Conservation (phyloP, 129 eudicot genomes). For the Helichrysum umbraculigerum region DNA sequence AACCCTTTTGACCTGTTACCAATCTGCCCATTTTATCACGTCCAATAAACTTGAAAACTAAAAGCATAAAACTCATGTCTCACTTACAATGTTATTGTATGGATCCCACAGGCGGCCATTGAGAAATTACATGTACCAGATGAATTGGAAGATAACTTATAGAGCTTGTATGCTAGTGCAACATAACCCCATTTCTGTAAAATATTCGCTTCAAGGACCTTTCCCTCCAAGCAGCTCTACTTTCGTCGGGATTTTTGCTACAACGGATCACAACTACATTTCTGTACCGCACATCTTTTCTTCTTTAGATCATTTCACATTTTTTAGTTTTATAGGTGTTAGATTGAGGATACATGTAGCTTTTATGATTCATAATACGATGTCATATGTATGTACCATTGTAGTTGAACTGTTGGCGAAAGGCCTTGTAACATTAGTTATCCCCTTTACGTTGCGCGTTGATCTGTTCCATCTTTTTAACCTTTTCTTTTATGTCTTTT, state of each 20-base stretch:
- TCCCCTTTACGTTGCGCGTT: not conserved
- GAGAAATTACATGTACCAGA: slow-evolving; percentile 98
- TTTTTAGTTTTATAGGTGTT: slow-evolving; percentile 14
- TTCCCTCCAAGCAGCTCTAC: not conserved
- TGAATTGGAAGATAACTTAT: slow-evolving; percentile 64
- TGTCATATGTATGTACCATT: slow-evolving; percentile 17
- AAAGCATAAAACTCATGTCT: not conserved
- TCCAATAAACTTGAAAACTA: not conserved
- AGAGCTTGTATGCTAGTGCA: slow-evolving; percentile 22
- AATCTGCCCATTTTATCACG: not conserved
- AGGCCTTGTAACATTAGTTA: not conserved
- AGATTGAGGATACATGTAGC: slow-evolving; percentile 23
- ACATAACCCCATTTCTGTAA: slow-evolving; percentile 29
- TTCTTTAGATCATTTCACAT: slow-evolving; percentile 4
- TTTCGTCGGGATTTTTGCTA: slow-evolving; percentile 9
- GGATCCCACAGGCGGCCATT: slow-evolving; percentile 71
- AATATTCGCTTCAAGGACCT: slow-evolving; percentile 27
- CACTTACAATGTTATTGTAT: not conserved
- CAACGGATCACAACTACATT: slow-evolving; percentile 20
- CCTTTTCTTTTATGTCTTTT: not conserved
- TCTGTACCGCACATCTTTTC: slow-evolving; percentile 7
- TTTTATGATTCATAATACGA: not conserved
- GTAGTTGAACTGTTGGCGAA: slow-evolving; percentile 9
- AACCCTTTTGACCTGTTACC: not conserved
- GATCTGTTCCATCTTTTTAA: no score